phyloP scores from a whole-genome alignment of 352 stramenopile genomes.

The Phytophthora aleatoria region DNA sequence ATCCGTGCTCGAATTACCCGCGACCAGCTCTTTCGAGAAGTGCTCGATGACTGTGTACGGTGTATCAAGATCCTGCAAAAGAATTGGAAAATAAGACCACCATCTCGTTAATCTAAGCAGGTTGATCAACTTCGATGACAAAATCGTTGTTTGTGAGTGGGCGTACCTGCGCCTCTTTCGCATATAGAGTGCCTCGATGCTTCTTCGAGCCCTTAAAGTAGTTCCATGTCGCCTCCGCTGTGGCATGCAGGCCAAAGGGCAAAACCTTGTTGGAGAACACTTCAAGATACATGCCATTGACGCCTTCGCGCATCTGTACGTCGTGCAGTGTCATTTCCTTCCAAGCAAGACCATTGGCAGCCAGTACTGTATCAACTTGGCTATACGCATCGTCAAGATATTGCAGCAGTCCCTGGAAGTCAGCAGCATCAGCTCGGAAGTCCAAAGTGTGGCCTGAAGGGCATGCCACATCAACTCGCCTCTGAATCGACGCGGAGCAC shows the following conservation, averaged over 20 bases:
- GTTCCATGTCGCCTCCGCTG: conserved; percentile 37
- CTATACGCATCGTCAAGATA: conserved; percentile 30
- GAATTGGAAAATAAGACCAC: neutral
- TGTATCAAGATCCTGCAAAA: conserved; percentile 32
- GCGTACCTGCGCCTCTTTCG: conserved; percentile 37
- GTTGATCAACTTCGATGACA: neutral
- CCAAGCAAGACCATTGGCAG: conserved; percentile 29
- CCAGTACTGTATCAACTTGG: conserved; percentile 32
- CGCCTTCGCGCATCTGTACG: conserved; percentile 30
- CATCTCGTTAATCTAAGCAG: neutral
- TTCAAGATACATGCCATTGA: conserved; percentile 35
- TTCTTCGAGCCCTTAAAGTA: conserved; percentile 45
- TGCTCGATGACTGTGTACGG: conserved; percentile 64
- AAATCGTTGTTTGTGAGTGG: neutral
- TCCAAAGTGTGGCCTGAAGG: conserved; percentile 20
- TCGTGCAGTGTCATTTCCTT: conserved; percentile 37
- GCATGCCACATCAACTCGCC: conserved; percentile 16
- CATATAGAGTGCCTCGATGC: conserved; percentile 38
- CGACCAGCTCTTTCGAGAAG: conserved; percentile 61
- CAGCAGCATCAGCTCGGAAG: conserved; percentile 23
- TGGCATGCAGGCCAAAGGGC: conserved; percentile 32
- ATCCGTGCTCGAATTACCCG: conserved; percentile 50
- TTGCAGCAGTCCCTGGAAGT: conserved; percentile 31
- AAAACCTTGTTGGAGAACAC: conserved; percentile 39
- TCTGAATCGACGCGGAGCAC: conserved; percentile 25